Evolutionary conservation across 2,329 filamentous ascomycete species (phyloP).

Genomic region (Penicillium brasilianum): DNA sequence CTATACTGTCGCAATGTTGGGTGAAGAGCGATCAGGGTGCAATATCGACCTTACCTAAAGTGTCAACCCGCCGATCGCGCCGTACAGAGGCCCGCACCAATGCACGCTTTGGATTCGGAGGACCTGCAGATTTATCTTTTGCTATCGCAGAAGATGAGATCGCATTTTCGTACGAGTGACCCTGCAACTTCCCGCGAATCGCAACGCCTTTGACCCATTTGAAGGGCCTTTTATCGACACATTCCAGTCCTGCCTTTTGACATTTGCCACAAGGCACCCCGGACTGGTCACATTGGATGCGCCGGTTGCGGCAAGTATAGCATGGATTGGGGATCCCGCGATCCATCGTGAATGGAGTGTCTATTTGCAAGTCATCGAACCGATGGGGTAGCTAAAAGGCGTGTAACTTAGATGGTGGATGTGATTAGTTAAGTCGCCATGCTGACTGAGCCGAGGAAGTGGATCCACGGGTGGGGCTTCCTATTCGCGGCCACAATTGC

Average conservation of each 20-base stretch:
- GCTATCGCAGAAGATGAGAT: neutral
- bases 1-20: too few species aligned
- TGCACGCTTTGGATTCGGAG: conserved; percentile 1
- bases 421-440: neutral
- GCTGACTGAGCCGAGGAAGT: conserved; percentile 13
- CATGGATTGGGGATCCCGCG: conserved; percentile 24
- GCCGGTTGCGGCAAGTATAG: conserved; percentile 45
- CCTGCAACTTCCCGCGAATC: conserved; percentile 41
- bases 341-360: conserved; percentile 12
- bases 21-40: neutral
- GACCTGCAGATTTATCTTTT: neutral
- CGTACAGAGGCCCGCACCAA: neutral
- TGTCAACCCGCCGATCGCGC: neutral
- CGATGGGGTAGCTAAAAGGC: neutral
- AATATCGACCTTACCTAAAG: neutral
- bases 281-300: conserved; percentile 42
- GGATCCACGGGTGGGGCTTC: conserved; percentile 7
- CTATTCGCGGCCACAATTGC: neutral
- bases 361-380: neutral
- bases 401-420: conserved; percentile 7
- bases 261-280: conserved; percentile 41
- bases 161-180: conserved; percentile 26
- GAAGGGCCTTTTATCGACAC: conserved; percentile 39
- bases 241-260: conserved; percentile 40
- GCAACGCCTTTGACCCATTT: conserved; percentile 45